These are phyloP conservation scores for Aaosphaeria arxii DNA, from an alignment of 2,329 filamentous ascomycete genomes.

Conservation along the genomic window DNA sequence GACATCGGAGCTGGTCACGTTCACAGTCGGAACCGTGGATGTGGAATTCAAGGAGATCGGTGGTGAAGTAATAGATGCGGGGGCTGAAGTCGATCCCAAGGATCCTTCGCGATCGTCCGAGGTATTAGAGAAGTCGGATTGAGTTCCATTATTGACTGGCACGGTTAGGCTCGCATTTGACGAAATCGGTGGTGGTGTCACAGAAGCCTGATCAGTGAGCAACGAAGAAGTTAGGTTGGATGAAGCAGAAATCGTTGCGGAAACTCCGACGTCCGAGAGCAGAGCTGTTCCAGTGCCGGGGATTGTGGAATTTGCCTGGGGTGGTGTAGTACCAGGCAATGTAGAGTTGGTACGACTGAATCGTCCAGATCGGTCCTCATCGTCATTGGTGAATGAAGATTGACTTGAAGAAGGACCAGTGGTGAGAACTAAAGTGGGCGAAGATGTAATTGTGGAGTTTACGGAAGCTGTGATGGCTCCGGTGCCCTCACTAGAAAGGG, in stretches of 20 bases:
- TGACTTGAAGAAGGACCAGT: not conserved
- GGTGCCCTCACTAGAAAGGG: conserved; percentile 2
- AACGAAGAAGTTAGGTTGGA: conserved; percentile 1
- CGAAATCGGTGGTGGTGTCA: not conserved
- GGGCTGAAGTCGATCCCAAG: too few relatives aligned
- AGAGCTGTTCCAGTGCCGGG: not conserved
- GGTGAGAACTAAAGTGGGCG: conserved; percentile 4
- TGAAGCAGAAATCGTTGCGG: not conserved
- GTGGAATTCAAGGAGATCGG: too few relatives aligned
- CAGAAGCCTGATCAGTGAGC: not conserved
- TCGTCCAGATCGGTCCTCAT: conserved; percentile 3
- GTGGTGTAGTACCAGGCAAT: conserved; percentile 1
- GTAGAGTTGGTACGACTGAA: conserved; percentile 3
- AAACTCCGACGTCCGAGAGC: not conserved
- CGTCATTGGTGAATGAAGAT: not conserved
- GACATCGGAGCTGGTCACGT: not conserved
- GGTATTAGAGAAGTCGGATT: not conserved
- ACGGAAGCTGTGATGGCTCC: conserved; percentile 3
- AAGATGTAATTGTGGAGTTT: conserved; percentile 4
- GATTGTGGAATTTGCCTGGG: not conserved
- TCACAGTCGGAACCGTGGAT: too few relatives aligned
- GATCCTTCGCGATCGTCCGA: not conserved
- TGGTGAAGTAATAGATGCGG: too few relatives aligned
- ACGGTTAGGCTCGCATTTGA: not conserved
- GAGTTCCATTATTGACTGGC: not conserved